Evolutionary conservation across 768 basidiomycete species (phyloP), one percentile per base, ranked within the genome.

Genomic region (Chalciporus sphaerocephalus): DNA sequence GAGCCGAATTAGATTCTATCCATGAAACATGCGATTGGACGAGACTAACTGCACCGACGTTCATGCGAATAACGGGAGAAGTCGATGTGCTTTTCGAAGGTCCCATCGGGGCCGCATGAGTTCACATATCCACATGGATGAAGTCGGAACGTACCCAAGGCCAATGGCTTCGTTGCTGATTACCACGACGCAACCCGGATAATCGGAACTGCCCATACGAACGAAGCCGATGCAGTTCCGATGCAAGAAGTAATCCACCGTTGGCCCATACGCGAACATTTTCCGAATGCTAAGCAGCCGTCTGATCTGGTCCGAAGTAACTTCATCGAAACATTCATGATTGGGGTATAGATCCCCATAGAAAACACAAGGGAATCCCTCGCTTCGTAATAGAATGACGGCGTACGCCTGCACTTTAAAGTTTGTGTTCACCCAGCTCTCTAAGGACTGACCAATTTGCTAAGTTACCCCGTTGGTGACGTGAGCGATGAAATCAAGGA

Each of bases 371-470:
- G 89, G 89, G 54, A 86, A 75, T 22, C 89, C 89, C 33, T 72
- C 65, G 30, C 71, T 69, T 49, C 85, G 80, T 38, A 92, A 72
- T 44, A 92, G 72, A 55, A 89, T 87, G 30, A 92, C 61, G 2
- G 90, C 79, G 60, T 92, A 92, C 1, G 90, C 88, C 54, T 91
- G 88, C 24, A 80, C 65, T 63, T 91, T 92, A 71, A 92, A 91
- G 54, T 74, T 74, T 22, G 62, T 65, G 32, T 69, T 75, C 27
- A 92, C 89, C 88, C 88, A 91, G 56, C 90, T 92, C 63, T 92
- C 84, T 42, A 91, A 66, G 21, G 77, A 78, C 61, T 89, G 87
- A 1, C 90, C 89, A 22, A 78, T 66, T 77, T 79, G 78, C 77
- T 79, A 40, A 21, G 51, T 34, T 20, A 16, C 22, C 23, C 24